These are phyloP conservation scores for Nitzschia palea DNA, from an alignment of 108 stramenopile species.

Conservation along the genomic window DNA sequence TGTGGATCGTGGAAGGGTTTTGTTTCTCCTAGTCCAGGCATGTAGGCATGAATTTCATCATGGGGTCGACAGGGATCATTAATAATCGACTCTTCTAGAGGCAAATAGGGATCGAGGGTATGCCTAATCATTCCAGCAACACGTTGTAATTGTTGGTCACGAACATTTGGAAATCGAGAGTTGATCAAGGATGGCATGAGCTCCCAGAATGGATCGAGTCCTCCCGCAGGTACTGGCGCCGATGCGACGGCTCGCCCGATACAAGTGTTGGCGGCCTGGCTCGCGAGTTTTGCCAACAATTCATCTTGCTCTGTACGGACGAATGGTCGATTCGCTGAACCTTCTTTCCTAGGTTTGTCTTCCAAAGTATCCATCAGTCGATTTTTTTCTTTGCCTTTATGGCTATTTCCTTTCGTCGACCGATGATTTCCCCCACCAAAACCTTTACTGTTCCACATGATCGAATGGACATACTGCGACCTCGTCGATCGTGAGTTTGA, in stretches of 20 bases:
- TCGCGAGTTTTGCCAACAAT: constrained; percentile 54
- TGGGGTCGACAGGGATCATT: constrained; percentile 72
- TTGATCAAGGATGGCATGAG: constrained; percentile 73
- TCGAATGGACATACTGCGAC: too few species aligned
- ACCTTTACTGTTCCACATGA: constrained; percentile 1
- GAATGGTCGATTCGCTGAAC: constrained; percentile 25
- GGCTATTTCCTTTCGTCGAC: constrained; percentile 1
- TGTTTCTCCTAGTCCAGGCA: constrained; percentile 65
- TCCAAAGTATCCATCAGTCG: constrained; percentile 29
- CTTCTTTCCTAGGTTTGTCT: constrained; percentile 12
- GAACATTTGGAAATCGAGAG: constrained; percentile 63
- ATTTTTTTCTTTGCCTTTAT: constrained; percentile 9
- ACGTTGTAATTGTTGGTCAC: constrained; percentile 58
- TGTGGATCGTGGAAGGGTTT: constrained; percentile 72
- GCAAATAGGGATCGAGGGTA: constrained; percentile 38
- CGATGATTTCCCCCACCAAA: constrained; percentile 12
- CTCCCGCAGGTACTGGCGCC: constrained; percentile 34
- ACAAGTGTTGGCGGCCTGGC: constrained; percentile 37
- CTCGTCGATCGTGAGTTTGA: too few species aligned
- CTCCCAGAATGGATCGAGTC: constrained; percentile 80
- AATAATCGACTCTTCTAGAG: constrained; percentile 55
- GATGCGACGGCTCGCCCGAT: constrained; percentile 64
- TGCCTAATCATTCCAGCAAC: constrained; percentile 75
- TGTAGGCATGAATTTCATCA: constrained; percentile 82
- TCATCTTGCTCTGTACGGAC: constrained; percentile 72